Conservation (phyloP, 169 alveolate species). For the Eimeria tenella region DNA sequence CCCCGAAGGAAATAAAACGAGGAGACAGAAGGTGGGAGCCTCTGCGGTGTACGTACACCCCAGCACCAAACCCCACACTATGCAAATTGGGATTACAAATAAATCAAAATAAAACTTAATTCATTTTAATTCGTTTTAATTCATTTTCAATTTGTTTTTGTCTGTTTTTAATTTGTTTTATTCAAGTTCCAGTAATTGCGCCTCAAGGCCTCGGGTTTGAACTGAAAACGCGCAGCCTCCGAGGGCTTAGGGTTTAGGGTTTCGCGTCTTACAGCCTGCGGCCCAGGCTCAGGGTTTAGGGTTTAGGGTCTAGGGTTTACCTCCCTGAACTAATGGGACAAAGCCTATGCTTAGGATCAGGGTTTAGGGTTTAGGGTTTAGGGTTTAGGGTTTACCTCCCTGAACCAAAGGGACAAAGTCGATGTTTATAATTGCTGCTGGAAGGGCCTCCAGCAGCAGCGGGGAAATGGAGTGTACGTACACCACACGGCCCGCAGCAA, state of each 20-base stretch:
- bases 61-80: background rate
- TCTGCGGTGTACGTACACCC: background rate
- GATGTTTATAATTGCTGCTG: background rate
- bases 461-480: conserved; percentile 30
- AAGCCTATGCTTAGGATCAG: too few species aligned
- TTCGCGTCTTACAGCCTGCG: too few species aligned
- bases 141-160: too few species aligned
- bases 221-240: background rate
- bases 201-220: background rate
- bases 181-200: too few species aligned
- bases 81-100: background rate
- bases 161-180: too few species aligned
- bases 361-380: too few species aligned
- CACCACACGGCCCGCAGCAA: conserved; percentile 38
- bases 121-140: too few species aligned
- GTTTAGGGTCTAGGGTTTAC: background rate
- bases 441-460: background rate
- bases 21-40: conserved; percentile 56
- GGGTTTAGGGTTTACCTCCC: conserved; percentile 4
- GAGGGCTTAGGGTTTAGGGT: too few species aligned
- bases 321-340: too few species aligned
- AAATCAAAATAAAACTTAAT: background rate
- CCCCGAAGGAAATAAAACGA: conserved; percentile 56
- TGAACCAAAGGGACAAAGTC: conserved; percentile 41
- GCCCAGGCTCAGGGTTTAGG: too few species aligned